phyloP scores from a whole-genome alignment of 208 protist species.

The Strigomonas culicis region DNA sequence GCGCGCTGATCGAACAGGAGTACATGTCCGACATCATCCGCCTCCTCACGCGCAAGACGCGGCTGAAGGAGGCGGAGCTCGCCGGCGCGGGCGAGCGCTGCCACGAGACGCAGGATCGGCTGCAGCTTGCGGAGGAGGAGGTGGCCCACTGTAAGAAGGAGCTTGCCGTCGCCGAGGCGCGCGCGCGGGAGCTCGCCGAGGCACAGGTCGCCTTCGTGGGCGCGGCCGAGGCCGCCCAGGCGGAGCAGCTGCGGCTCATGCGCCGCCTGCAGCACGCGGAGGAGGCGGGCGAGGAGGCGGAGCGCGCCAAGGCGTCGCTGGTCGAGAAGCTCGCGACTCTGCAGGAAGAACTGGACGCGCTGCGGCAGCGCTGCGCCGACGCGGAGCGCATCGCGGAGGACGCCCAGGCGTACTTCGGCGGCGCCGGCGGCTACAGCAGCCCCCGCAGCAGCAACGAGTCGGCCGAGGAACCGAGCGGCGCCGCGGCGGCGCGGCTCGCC shows the following conservation, averaged over 20 bases:
- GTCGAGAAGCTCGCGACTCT: slow-evolving; percentile 38
- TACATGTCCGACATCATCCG: slow-evolving; percentile 20
- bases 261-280: slow-evolving; percentile 32
- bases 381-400: slow-evolving; percentile 24
- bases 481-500: not conserved
- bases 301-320: slow-evolving; percentile 32
- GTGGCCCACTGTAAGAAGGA: slow-evolving; percentile 23
- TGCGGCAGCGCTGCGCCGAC: slow-evolving; percentile 23
- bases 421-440: slow-evolving; percentile 4
- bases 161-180: slow-evolving; percentile 18
- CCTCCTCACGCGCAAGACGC: slow-evolving; percentile 16
- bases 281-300: slow-evolving; percentile 23
- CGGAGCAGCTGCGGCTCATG: slow-evolving; percentile 28
- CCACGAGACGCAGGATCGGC: slow-evolving; percentile 18
- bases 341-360: slow-evolving; percentile 21
- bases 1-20: slow-evolving; percentile 31
- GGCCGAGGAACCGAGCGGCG: not conserved
- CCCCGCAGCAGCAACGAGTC: not conserved
- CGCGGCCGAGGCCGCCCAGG: slow-evolving; percentile 25
- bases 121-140: slow-evolving; percentile 25
- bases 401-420: slow-evolving; percentile 20
- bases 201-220: slow-evolving; percentile 26
- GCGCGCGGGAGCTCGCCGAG: slow-evolving; percentile 18
- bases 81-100: slow-evolving; percentile 14
- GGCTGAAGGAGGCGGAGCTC: slow-evolving; percentile 14